Evolutionary conservation across 2,329 filamentous ascomycete species (phyloP), one percentile per base, ranked within the genome.

Genomic region (Acrocalymma vagum): DNA sequence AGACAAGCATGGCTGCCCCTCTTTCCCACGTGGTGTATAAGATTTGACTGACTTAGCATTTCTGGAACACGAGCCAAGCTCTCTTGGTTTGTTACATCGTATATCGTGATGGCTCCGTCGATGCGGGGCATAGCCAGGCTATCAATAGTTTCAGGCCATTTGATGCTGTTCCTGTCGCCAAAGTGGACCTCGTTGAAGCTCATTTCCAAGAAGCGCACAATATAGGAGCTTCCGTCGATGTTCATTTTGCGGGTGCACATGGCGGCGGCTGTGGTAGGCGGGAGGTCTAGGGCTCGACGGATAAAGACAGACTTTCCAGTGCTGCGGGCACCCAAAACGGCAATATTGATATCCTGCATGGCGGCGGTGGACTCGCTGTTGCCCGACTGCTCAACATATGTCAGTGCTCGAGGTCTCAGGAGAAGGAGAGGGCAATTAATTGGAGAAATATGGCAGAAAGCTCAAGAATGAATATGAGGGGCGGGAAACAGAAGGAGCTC

Each of bases 71-170:
- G 83, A 44, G 80, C 79, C 57, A 95, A 83, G 65, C 86, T 93
- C 45, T 85, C 83, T 55, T 83, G 80, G 65, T 88, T 87, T 69
- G 85, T 88, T 29, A 95, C 87, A 78, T 96, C 90, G 77, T 96
- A 96, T 32, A 97, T 75, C 43, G 93, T 82, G 56, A 96, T 74
- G 29, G 88, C 90, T 14, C 88, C 93, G 61, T 97, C 89, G 60
- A 96, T 81, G 26, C 79, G 81, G 33, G 90, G 89, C 45, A 89
- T 78, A 47, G 85, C 81, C 50, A 85, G 78, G 45, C 89, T 88
- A 62, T 86, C 74, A 27, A 78, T 65, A 15, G 69, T 71, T 22
- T 74, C 71, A 25, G 82, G 82, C 81, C 81, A 78, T 53, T 83
- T 86, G 29, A 82, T 67, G 44, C 68, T 73, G 43, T 70, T 72